A percentile compares a stretch with the other conserved stretches of the same genome.
Evolutionary conservation across 352 stramenopile species (phyloP).

Genomic region (Pelagophyceae sp.): DNA sequence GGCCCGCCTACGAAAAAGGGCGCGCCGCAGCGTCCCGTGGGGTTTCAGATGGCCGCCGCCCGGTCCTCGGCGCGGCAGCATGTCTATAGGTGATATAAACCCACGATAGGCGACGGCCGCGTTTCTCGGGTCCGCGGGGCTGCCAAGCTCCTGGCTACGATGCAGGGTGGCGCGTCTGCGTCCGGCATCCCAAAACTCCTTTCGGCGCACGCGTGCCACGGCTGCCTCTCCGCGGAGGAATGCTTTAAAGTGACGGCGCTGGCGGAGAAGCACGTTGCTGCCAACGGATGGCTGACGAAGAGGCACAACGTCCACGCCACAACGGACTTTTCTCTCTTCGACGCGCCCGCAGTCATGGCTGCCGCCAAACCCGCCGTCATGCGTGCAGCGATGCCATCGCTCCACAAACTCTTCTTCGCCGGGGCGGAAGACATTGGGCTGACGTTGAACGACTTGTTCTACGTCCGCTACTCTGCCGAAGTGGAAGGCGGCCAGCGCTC

Average conservation of each 20-base stretch:
- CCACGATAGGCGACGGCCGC: no score
- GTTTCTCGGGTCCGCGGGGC: no score
- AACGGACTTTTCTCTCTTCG: conserved; percentile 63
- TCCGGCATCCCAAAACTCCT: no score
- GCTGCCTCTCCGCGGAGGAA: conserved; percentile 38
- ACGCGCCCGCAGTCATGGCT: background rate
- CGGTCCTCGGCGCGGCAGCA: no score
- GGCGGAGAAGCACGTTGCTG: conserved; percentile 32
- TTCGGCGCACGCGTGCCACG: conserved; percentile 41
- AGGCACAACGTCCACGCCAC: conserved; percentile 66
- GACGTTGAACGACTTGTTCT: conserved; percentile 70
- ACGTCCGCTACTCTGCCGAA: conserved; percentile 66
- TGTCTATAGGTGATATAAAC: no score
- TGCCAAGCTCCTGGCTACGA: no score
- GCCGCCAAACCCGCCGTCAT: background rate
- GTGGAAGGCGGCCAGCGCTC: conserved; percentile 48
- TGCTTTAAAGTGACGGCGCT: conserved; percentile 42
- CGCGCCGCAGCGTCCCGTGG: no score
- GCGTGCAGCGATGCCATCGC: conserved; percentile 51
- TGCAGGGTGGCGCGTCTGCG: no score
- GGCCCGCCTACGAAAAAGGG: no score
- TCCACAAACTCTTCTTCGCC: conserved; percentile 41
- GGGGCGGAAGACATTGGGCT: conserved; percentile 45
- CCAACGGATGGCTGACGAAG: conserved; percentile 59
- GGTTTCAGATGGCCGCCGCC: no score